Percentiles rank a stretch among this genome's conserved stretches.
Evolutionary conservation across 345 rosid genomes (phyloP).

Genomic region (Abelmoschus esculentus): DNA sequence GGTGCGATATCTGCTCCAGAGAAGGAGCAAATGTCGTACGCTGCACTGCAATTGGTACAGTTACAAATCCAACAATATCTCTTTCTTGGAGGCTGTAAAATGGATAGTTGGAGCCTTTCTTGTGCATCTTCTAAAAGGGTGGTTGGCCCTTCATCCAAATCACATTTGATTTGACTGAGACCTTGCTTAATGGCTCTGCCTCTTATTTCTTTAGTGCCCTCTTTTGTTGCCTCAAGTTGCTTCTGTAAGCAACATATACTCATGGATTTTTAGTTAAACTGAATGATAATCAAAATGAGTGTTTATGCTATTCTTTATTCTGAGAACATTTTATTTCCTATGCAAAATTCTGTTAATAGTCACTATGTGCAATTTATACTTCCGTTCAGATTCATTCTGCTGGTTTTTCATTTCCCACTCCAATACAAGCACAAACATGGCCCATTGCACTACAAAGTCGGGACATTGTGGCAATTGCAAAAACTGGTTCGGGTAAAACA

Average conservation of each 20-base stretch:
- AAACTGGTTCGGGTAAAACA: slow-evolving; percentile 99
- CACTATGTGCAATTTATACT: slow-evolving; percentile 4
- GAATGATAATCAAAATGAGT: slow-evolving; percentile 5
- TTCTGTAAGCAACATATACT: slow-evolving; percentile 69
- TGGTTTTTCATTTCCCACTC: slow-evolving; percentile 85
- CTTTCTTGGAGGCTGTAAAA: slow-evolving; percentile 85
- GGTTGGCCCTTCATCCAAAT: slow-evolving; percentile 66
- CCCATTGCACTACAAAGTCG: slow-evolving; percentile 83
- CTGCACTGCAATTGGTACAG: slow-evolving; percentile 77
- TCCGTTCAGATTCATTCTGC: slow-evolving; percentile 70
- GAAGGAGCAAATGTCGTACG: slow-evolving; percentile 96
- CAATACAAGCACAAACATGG: slow-evolving; percentile 99
- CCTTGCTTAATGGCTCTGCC: slow-evolving; percentile 60
- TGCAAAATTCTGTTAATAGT: slow-evolving; percentile 9
- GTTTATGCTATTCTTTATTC: not conserved
- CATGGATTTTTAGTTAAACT: slow-evolving; percentile 25
- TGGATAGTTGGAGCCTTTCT: slow-evolving; percentile 72
- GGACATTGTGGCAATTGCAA: slow-evolving; percentile 95
- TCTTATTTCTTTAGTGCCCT: slow-evolving; percentile 62
- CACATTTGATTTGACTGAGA: slow-evolving; percentile 73
- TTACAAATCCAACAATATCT: slow-evolving; percentile 42
- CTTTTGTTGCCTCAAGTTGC: slow-evolving; percentile 75
- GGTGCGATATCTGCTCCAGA: slow-evolving; percentile 97
- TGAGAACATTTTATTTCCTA: not conserved
- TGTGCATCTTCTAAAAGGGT: slow-evolving; percentile 67